Conservation (phyloP, 352 stramenopile genomes). For the Globisporangium recalcitrans region DNA sequence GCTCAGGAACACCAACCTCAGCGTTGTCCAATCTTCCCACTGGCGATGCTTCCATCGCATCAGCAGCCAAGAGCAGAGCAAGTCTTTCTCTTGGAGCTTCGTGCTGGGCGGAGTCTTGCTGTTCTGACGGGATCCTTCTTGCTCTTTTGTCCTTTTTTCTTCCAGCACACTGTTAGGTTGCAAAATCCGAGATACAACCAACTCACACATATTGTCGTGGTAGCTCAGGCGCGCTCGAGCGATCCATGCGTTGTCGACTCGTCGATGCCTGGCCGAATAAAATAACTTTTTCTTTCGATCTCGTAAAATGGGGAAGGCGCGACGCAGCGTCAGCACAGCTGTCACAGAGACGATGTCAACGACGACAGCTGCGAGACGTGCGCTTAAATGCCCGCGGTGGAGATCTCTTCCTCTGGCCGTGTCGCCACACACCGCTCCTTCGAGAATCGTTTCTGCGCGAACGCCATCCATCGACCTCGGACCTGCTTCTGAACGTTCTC, state of each 20-base stretch:
- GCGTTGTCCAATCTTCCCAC: neutral
- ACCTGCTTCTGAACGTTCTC: slow-evolving; percentile 47
- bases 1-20: neutral
- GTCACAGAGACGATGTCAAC: neutral
- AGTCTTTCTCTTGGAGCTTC: neutral
- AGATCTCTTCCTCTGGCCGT: slow-evolving; percentile 37
- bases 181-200: slow-evolving; percentile 5
- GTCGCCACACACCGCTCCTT: slow-evolving; percentile 37
- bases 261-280: slow-evolving; percentile 16
- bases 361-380: neutral
- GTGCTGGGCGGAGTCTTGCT: slow-evolving; percentile 1
- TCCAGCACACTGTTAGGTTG: slow-evolving; percentile 1
- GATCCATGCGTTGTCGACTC: slow-evolving; percentile 4
- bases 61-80: neutral
- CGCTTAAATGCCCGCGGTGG: slow-evolving; percentile 45
- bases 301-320: neutral
- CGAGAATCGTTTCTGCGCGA: slow-evolving; percentile 27
- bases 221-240: slow-evolving; percentile 4
- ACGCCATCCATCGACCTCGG: slow-evolving; percentile 40
- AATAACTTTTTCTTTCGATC: slow-evolving; percentile 16
- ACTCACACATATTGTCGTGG: slow-evolving; percentile 5
- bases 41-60: neutral
- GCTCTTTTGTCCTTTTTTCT: slow-evolving; percentile 7
- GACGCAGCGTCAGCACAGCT: neutral
- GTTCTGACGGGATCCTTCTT: neutral